Conservation (phyloP, 495 filamentous ascomycete species). For the Neurospora cerealis region DNA sequence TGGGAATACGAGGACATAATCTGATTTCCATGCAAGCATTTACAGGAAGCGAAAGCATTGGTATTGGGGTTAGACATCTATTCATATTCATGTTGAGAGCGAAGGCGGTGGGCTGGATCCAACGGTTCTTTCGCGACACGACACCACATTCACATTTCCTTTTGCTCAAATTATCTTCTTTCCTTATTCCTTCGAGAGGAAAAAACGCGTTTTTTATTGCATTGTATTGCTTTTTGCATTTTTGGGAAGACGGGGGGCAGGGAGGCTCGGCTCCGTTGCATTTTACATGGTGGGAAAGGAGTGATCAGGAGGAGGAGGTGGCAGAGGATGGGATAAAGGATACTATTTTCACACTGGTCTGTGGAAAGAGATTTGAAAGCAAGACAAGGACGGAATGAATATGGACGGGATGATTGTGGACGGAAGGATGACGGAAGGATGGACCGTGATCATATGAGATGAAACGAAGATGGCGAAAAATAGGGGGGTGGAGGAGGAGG, state of each 20-base stretch:
- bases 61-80: not conserved
- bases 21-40: not conserved
- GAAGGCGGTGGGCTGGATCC: not conserved
- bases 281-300: not conserved
- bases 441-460: not conserved
- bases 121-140: not conserved
- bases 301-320: not conserved
- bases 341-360: not conserved
- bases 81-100: not conserved
- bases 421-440: not conserved
- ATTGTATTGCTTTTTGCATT: not conserved
- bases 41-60: not conserved
- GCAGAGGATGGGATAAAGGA: not conserved
- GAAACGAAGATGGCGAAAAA: not conserved
- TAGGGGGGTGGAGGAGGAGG: not conserved
- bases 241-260: not conserved
- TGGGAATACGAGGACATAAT: not conserved
- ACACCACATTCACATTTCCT: not conserved
- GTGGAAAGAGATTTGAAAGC: not conserved
- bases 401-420: not conserved
- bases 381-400: not conserved
- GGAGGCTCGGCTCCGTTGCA: not conserved
- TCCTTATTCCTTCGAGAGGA: not conserved
- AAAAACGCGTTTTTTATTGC: not conserved
- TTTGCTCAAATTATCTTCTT: not conserved